Percentiles rank a stretch among this genome's conserved stretches.
Evolutionary conservation across 805 yeast species (phyloP).

Genomic region (Alloascoidea hylecoeti): DNA sequence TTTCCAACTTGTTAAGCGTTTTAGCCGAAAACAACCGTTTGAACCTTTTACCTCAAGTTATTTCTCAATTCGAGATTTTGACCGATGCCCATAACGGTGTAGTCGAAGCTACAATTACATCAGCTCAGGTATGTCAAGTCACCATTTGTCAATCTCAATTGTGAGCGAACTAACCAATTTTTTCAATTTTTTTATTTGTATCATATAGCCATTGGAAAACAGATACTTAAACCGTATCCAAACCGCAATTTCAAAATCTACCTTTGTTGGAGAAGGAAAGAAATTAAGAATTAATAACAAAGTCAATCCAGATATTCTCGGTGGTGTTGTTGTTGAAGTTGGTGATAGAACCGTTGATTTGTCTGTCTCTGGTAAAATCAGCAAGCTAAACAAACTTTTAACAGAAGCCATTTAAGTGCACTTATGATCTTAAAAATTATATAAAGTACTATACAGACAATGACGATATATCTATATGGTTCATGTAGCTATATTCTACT

Average conservation of each 20-base stretch:
- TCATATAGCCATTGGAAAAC: slow-evolving; percentile 51
- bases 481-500: too few relatives aligned
- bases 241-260: slow-evolving; percentile 62
- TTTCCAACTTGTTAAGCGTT: slow-evolving; percentile 67
- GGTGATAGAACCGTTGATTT: slow-evolving; percentile 96
- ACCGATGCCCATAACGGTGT: slow-evolving; percentile 85
- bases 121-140: slow-evolving; percentile 38
- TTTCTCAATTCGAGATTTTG: slow-evolving; percentile 58
- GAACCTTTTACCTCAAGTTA: slow-evolving; percentile 47
- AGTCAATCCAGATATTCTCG: slow-evolving; percentile 82
- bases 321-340: slow-evolving; percentile 92
- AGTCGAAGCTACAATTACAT: slow-evolving; percentile 86
- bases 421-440: too few relatives aligned
- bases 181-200: too few relatives aligned
- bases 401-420: slow-evolving; percentile 63
- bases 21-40: slow-evolving; percentile 94
- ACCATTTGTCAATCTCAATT: too few relatives aligned
- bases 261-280: slow-evolving; percentile 75
- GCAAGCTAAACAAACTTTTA: slow-evolving; percentile 80
- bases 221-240: slow-evolving; percentile 68
- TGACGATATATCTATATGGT: too few relatives aligned
- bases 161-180: too few relatives aligned
- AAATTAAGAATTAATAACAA: slow-evolving; percentile 71
- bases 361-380: slow-evolving; percentile 71
- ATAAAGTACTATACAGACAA: too few relatives aligned